Conservation (phyloP, 805 yeast species). For the Hanseniaspora vineae region DNA sequence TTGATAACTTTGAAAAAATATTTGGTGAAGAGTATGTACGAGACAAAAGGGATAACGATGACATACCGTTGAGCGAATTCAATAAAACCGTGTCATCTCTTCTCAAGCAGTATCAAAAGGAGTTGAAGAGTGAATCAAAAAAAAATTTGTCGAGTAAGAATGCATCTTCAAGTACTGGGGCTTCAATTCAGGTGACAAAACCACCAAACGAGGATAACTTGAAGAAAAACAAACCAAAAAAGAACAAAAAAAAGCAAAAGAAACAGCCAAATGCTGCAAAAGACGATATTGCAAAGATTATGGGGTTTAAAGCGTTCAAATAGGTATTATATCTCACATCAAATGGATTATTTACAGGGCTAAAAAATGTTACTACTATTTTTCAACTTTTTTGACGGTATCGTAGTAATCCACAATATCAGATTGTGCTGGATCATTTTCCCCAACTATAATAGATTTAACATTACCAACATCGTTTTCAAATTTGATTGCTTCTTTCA, state of each 20-base stretch:
- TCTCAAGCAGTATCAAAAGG: slow-evolving; percentile 14
- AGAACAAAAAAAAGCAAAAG: slow-evolving; percentile 3
- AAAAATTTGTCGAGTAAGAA: background rate
- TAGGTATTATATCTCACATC: slow-evolving; percentile 1
- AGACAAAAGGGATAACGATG: slow-evolving; percentile 24
- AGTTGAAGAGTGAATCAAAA: background rate
- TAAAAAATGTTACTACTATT: slow-evolving; percentile 6
- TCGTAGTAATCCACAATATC: slow-evolving; percentile 51
- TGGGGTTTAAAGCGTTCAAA: slow-evolving; percentile 54
- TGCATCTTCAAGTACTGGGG: too few relatives aligned
- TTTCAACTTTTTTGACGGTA: slow-evolving; percentile 44
- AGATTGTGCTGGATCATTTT: slow-evolving; percentile 8
- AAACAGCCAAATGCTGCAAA: slow-evolving; percentile 6
- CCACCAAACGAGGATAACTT: slow-evolving; percentile 22
- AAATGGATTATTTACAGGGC: too few relatives aligned
- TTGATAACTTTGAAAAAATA: slow-evolving; percentile 26
- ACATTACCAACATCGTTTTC: slow-evolving; percentile 54
- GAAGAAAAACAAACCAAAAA: slow-evolving; percentile 12
- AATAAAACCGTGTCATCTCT: slow-evolving; percentile 21
- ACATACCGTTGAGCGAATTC: slow-evolving; percentile 38
- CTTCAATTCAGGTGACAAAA: slow-evolving; percentile 6
- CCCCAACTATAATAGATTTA: slow-evolving; percentile 19
- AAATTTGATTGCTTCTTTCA: slow-evolving; percentile 58
- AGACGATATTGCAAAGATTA: slow-evolving; percentile 24
- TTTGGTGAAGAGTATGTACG: slow-evolving; percentile 21